Conservation (phyloP, 2,329 filamentous ascomycete species). For the Boeremia exigua region DNA sequence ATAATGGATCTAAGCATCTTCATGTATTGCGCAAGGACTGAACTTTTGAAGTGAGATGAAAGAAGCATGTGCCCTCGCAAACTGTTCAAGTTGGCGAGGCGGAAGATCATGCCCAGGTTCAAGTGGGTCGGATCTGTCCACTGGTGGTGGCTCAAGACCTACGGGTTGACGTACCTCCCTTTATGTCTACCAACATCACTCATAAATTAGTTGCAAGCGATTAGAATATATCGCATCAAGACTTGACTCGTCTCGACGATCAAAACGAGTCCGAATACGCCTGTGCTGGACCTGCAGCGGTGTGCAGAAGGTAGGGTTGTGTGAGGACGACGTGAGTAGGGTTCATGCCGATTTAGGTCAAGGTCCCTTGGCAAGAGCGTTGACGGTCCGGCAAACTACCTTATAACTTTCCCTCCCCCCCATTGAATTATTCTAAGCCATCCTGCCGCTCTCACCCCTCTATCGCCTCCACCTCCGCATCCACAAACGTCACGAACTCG, state of each 20-base stretch:
- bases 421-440: constrained; percentile 46
- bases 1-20: not conserved
- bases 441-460: constrained; percentile 36
- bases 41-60: not conserved
- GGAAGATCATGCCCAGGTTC: constrained; percentile 17
- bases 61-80: not conserved
- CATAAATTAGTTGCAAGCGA: constrained; percentile 6
- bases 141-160: constrained; percentile 35
- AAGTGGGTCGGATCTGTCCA: constrained; percentile 43
- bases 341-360: constrained; percentile 35
- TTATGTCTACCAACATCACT: constrained; percentile 11
- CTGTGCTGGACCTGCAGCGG: constrained; percentile 47
- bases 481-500: constrained; percentile 37
- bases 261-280: constrained; percentile 71
- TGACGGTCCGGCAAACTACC: constrained; percentile 35
- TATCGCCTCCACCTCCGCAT: constrained; percentile 36
- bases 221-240: constrained; percentile 17
- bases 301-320: constrained; percentile 34
- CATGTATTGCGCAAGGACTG: not conserved
- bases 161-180: constrained; percentile 8
- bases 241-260: constrained; percentile 50
- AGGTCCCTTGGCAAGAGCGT: constrained; percentile 25
- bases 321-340: constrained; percentile 29
- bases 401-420: constrained; percentile 32
- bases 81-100: constrained; percentile 3